Base-by-base conservation (phyloP, 306 rosid genomes). In the Begonia masoniana region DNA sequence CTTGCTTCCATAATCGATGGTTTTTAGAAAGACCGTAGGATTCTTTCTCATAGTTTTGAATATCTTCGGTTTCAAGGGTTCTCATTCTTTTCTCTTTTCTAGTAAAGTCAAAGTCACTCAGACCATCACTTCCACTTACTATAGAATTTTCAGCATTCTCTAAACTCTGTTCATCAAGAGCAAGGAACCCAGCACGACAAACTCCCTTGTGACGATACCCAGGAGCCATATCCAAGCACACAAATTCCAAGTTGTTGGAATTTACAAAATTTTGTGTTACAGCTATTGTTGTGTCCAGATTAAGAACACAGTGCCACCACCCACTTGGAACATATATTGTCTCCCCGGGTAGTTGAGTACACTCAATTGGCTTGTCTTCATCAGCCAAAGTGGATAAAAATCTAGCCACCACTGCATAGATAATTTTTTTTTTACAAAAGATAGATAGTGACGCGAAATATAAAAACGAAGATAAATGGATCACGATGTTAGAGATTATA, bases 281-380 rank as follows among this genome's bases (percentile, higher is more conserved):
- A 55, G 99, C 99, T 56, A 91, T 74, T 59, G 94, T 83, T 58
- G 94, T 71, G 68, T 91, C 99, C 74, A 91, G 74, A 71, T 91
- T 91, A 64, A 91, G 65, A 70, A 91, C 92, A 77, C 96, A 83
- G 71, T 91, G 99, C 94, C 96, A 91, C 99, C 99, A 91, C 72
- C 96, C 99, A 73, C 96, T 91, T 2, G 96, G 99, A 71, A 91
- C 94, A 16, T 73, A 91, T 68, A 91, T 86, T 10, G 99, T 91
- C 78, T 91, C 99, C 67, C 99, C 99, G 4, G 96, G 99, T 41
- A 78, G 65, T 70, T 91, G 99, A 52, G 99, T 91, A 53, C 94
- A 91, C 68, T 91, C 99, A 65, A 86, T 79, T 47, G 99, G 99
- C 74, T 83, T 91, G 78, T 91, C 96, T 75, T 86, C 94, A 66